phyloP scores from a whole-genome alignment of 148 eudicot species.

The Rhododendron ferrugineum region DNA sequence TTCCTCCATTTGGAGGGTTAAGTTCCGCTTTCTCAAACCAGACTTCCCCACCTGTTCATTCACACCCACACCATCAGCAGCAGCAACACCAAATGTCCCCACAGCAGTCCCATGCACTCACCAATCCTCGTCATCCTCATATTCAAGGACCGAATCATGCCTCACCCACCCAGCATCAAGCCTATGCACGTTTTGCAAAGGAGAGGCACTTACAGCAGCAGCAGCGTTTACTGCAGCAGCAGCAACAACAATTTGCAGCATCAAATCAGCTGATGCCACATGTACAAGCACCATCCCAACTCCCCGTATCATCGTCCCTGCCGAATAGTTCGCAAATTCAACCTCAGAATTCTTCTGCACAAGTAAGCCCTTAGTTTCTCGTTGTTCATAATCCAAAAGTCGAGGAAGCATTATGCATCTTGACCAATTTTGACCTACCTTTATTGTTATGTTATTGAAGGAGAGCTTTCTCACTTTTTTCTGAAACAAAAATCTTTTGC shows the following conservation, averaged over 20 bases:
- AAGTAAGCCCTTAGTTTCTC: slow-evolving; percentile 3
- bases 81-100: slow-evolving; percentile 51
- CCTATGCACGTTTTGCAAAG: slow-evolving; percentile 61
- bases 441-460: neutral
- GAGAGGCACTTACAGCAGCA: slow-evolving; percentile 66
- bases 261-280: slow-evolving; percentile 54
- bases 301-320: slow-evolving; percentile 48
- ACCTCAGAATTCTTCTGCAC: slow-evolving; percentile 47
- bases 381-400: neutral
- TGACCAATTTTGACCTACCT: neutral
- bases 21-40: slow-evolving; percentile 48
- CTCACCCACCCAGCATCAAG: slow-evolving; percentile 56
- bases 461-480: neutral
- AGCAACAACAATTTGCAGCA: slow-evolving; percentile 50
- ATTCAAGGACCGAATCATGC: slow-evolving; percentile 51
- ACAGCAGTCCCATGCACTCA: slow-evolving; percentile 58
- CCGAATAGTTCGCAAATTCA: slow-evolving; percentile 54
- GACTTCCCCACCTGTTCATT: slow-evolving; percentile 40
- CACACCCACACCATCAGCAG: slow-evolving; percentile 50
- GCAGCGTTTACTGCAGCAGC: slow-evolving; percentile 45
- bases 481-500: neutral
- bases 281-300: slow-evolving; percentile 51
- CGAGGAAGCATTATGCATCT: neutral
- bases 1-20: slow-evolving; percentile 42
- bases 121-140: slow-evolving; percentile 51